Conservation (phyloP, 441 rosid species). For the Syzygium malaccense region DNA sequence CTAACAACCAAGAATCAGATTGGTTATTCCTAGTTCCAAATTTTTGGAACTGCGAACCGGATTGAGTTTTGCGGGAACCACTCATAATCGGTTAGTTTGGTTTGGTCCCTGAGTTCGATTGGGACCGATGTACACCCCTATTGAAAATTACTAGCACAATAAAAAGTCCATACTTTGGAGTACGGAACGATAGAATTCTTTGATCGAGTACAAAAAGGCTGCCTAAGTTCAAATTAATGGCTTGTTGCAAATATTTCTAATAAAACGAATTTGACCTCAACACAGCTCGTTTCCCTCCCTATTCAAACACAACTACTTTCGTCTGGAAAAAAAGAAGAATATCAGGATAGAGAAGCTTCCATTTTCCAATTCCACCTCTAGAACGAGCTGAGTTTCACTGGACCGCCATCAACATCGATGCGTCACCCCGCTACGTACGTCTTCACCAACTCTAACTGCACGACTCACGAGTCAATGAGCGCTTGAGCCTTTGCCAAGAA, state of each 20-base stretch:
- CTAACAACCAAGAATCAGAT: background rate
- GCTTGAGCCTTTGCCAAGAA: background rate
- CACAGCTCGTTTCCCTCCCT: background rate
- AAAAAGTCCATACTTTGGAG: background rate
- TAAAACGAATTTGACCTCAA: background rate
- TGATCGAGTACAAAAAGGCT: background rate
- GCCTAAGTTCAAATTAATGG: background rate
- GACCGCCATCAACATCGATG: background rate
- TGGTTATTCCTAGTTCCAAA: too few relatives aligned
- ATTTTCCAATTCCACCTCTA: background rate
- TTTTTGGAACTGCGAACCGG: background rate
- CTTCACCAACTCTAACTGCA: background rate
- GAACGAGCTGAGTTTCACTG: background rate
- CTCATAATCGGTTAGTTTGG: rapidly evolving
- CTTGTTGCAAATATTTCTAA: background rate
- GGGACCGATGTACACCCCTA: too few relatives aligned
- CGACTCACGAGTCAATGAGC: background rate
- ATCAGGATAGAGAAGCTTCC: background rate
- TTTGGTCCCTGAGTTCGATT: background rate
- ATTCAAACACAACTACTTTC: background rate
- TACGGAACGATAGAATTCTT: background rate
- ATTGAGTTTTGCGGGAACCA: background rate
- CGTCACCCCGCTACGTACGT: background rate
- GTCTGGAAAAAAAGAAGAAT: background rate
- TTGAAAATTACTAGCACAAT: background rate